Evolutionary conservation across 306 rosid species (phyloP), one percentile per base, ranked within the genome.

Genomic region (Vachellia collinsii): DNA sequence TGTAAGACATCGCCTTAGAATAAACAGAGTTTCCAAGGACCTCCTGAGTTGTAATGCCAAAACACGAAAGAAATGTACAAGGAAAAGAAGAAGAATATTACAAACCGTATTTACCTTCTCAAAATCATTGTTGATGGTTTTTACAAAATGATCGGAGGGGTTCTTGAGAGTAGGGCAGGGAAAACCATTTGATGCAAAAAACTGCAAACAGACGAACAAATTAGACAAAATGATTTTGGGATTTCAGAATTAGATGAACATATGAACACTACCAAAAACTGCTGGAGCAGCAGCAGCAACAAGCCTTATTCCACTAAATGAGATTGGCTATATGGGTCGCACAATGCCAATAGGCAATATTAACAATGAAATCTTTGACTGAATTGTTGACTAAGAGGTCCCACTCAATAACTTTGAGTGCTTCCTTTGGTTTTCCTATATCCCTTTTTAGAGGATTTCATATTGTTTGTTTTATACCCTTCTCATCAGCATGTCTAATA

Each of bases 111-210:
- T 74, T 75, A 84, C 91, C 88, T 59, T 70, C 13, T 80, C 88
- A 81, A 90, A 90, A 44, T 90, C 93, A 59, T 80, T 88, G 83
- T 90, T 90, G 37, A 88, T 88, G 73, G 85, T 84, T 72, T 79
- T 86, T 7, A 88, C 83, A 66, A 84, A 90, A 83, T 88, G 90
- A 56, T 90, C 91, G 4, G 93, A 80, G 54, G 93, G 91, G 61
- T 78, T 88, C 42, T 72, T 84, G 51, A 84, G 90, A 63, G 82
- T 47, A 4, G 93, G 91, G 63, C 93, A 90, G 1, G 93, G 91
- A 71, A 84, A 90, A 67, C 91, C 93, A 78, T 71, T 76, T 64
- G 59, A 76, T 53, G 88, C 51, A 53, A 90, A 90, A 76, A 90
- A 87, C 93, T 89, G 68, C 58, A 69, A 0, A 68, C 4, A 34